A percentile compares a stretch with the other conserved stretches of the same genome.
Conservation (phyloP, 805 yeast genomes). For the Debaryomyces hansenii region DNA sequence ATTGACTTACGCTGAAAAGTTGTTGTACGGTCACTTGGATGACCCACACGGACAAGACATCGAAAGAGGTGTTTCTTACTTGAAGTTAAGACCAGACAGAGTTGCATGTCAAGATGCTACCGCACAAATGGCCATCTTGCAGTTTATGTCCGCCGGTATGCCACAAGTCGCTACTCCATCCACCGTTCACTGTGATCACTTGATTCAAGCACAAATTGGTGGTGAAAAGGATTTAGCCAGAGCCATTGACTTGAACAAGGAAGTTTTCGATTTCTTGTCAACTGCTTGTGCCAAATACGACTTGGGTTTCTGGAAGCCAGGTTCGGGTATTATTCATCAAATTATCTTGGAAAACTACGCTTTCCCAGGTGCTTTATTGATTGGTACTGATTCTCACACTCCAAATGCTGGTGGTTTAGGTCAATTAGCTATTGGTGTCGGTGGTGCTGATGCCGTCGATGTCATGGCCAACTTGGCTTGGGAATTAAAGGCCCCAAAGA, state of each 20-base stretch:
- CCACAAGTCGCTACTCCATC: constrained; percentile 91
- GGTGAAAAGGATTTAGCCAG: constrained; percentile 81
- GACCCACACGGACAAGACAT: constrained; percentile 86
- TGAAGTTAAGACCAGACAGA: constrained; percentile 94
- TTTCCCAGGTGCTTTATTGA: constrained; percentile 94
- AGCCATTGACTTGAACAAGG: constrained; percentile 87
- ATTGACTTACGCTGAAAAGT: constrained; percentile 92
- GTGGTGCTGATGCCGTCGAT: constrained; percentile 99
- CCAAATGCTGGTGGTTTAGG: constrained; percentile 99
- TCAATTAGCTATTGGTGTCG: constrained; percentile 97
- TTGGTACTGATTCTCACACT: constrained; percentile 97
- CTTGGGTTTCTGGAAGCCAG: constrained; percentile 98
- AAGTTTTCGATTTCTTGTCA: constrained; percentile 89
- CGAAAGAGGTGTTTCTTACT: constrained; percentile 84
- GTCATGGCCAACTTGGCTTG: constrained; percentile 92
- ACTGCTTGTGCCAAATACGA: constrained; percentile 92
- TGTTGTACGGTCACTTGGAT: constrained; percentile 91
- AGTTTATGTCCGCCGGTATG: constrained; percentile 95
- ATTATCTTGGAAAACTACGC: constrained; percentile 95
- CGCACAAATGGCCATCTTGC: constrained; percentile 96
- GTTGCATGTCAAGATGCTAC: constrained; percentile 99
- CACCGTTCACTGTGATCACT: constrained; percentile 96
- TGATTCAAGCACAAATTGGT: constrained; percentile 94
- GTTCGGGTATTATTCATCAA: constrained; percentile 97
- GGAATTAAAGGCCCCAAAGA: constrained; percentile 97